A percentile compares a stretch with the other conserved stretches of the same genome.
Evolutionary conservation across 345 rosid species (phyloP).

Genomic region (Barbarea vulgaris): DNA sequence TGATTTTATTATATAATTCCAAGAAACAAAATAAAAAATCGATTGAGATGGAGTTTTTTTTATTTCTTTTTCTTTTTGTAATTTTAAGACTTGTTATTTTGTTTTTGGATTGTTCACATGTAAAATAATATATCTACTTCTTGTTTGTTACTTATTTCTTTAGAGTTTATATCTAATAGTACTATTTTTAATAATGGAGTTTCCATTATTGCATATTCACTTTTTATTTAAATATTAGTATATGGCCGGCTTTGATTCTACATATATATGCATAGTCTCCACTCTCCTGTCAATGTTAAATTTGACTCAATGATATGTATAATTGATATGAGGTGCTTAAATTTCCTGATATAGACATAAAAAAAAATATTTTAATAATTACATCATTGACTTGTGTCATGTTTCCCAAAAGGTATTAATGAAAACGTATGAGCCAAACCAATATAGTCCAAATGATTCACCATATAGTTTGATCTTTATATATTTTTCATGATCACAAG

Average conservation of each 20-base stretch:
- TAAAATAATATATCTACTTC: slow-evolving; percentile 26
- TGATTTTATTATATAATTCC: slow-evolving; percentile 53
- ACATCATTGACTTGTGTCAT: slow-evolving; percentile 41
- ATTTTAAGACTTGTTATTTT: neutral
- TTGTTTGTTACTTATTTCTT: slow-evolving; percentile 3
- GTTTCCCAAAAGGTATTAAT: slow-evolving; percentile 43
- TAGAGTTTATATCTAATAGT: slow-evolving; percentile 2
- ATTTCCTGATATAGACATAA: slow-evolving; percentile 40
- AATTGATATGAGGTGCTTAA: slow-evolving; percentile 34
- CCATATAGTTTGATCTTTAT: slow-evolving; percentile 20
- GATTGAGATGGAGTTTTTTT: neutral
- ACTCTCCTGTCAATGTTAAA: slow-evolving; percentile 21
- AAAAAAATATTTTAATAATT: neutral
- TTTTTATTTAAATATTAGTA: slow-evolving; percentile 16
- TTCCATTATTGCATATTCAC: slow-evolving; percentile 40
- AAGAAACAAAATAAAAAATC: neutral
- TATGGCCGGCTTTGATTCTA: slow-evolving; percentile 32
- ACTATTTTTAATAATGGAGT: slow-evolving; percentile 18
- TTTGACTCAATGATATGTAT: slow-evolving; percentile 19
- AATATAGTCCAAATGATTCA: slow-evolving; percentile 39
- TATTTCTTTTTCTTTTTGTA: neutral
- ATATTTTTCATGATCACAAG: slow-evolving; percentile 14
- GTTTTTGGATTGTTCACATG: slow-evolving; percentile 17
- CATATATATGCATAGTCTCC: slow-evolving; percentile 26
- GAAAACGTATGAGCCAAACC: slow-evolving; percentile 32